Percentiles rank a stretch among this genome's conserved stretches.
Evolutionary conservation across 768 basidiomycete species (phyloP).

Genomic region (Polyporus arcularius): DNA sequence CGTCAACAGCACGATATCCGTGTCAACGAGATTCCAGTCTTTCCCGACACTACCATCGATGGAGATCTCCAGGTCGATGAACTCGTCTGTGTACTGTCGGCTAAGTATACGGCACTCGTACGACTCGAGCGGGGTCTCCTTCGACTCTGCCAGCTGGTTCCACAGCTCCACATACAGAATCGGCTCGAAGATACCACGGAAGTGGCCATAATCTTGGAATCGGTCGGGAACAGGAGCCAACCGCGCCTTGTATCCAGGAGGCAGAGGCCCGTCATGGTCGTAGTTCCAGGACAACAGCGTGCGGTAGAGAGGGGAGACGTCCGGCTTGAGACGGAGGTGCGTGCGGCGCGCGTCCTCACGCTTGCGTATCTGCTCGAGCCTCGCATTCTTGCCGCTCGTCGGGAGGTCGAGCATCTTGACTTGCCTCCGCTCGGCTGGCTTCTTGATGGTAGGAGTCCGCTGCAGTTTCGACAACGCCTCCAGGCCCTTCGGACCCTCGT

Average conservation of each 20-base stretch:
- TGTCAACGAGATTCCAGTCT: conserved; percentile 78
- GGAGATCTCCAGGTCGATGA: conserved; percentile 74
- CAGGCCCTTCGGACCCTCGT: conserved; percentile 41
- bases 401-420: conserved; percentile 64
- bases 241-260: conserved; percentile 49
- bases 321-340: conserved; percentile 76
- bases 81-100: conserved; percentile 77
- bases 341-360: conserved; percentile 63
- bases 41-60: conserved; percentile 60
- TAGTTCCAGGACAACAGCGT: conserved; percentile 87
- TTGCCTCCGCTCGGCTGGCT: conserved; percentile 58
- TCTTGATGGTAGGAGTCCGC: conserved; percentile 60
- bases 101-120: conserved; percentile 66
- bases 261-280: conserved; percentile 60
- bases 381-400: conserved; percentile 40
- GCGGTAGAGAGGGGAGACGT: conserved; percentile 77
- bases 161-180: conserved; percentile 88
- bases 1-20: conserved; percentile 81
- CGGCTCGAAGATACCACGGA: conserved; percentile 78
- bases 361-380: conserved; percentile 52
- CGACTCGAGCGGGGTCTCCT: conserved; percentile 57
- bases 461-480: conserved; percentile 60
- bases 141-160: conserved; percentile 81
- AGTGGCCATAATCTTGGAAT: conserved; percentile 68
- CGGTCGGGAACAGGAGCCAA: conserved; percentile 55